Base-by-base conservation (phyloP, 2,329 filamentous ascomycete genomes). In the Botrytis cinerea region DNA sequence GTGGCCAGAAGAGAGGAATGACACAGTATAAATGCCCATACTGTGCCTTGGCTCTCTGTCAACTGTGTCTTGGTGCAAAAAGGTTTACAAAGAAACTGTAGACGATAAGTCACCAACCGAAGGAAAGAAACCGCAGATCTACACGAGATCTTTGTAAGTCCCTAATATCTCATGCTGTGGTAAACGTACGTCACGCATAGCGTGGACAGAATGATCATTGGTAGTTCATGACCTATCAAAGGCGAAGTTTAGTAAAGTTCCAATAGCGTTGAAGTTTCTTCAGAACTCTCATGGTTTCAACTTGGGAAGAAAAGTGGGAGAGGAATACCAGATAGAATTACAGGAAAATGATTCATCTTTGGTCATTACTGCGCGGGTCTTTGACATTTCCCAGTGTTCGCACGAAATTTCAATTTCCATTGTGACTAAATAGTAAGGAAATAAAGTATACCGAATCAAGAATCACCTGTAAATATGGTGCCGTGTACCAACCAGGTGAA, bases 1-100 rank as follows among this genome's bases (percentile, higher is more conserved):
- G 76, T 63, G 63, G 46, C 4, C 72, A 77, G 70, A 77, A 76
- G 74, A 70, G 75, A 9, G 75, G 74, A 8, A 72, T 74, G 68
- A 73, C 61, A 18, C 70, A 59, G 2, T 77, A 72, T 54, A 76
- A 72, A 40, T 78, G 76, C 48, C 76, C 75, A 20, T 63, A 75
- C 45, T 78, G 77, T 45, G 45, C 73, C 18, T 38, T 76, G 48
- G 5, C 73, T 1, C 45, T 72, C 43, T 77, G 75, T 51, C 75
- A 78, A 45, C 28, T 61, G 3, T 77, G 77, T 48, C 54, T 76
- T 40, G 2, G 2, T 18, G 38, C 46, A 28, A 54, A 54, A 54
- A 9, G 12, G 12, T 54, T 54, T 46, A 68, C 35, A 25, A 67
- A 67, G 46, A 28, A 35, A 54, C 6, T 18, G 25, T 57, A 57